Evolutionary conservation across 1,139 yeast species (phyloP), one percentile per base, ranked within the genome.

Genomic region (Geotrichum fermentans): DNA sequence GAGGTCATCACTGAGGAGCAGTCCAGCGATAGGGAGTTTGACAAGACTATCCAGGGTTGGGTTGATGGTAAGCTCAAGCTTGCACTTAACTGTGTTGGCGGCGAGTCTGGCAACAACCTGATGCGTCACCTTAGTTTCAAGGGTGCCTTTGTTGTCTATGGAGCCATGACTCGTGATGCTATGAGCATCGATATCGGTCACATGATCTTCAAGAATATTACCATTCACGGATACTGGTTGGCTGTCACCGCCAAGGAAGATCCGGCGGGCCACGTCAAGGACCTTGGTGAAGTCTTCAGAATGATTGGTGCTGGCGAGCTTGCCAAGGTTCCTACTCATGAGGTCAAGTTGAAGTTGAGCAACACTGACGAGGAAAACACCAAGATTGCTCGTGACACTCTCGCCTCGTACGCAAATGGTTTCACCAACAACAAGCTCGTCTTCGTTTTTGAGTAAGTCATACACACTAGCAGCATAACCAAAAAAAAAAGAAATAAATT

Each of bases 91-190:
- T 87, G 96, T 61, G 94, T 92, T 41, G 97, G 98, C 46, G 98
- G 98, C 28, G 77, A 83, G 56, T 82, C 88, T 36, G 78, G 89
- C 38, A 75, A 95, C 1, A 82, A 83, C 39, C 73, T 92, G 58
- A 92, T 96, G 7, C 77, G 96, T 56, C 89, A 89, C 63, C 74
- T 92, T 55, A 80, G 78, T 46, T 75, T 79, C 54, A 87, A 89
- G 26, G 81, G 80, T 1, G 74, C 84, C 55, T 73, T 92, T 74
- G 80, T 86, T 60, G 89, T 97, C 0, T 92, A 92, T 64, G 99
- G 99, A 24, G 98, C 96, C 44, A 92, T 92, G 98, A 87, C 97
- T 4, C 81, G 82, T 73, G 92, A 88, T 68, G 98, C 98, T 2
- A 94, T 94, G 21, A 77, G 80, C 16, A 68, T 92, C 52, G 97